A percentile compares a stretch with the other conserved stretches of the same genome.
Conservation (phyloP, 331 rosid genomes). For the Quercus tomentella region DNA sequence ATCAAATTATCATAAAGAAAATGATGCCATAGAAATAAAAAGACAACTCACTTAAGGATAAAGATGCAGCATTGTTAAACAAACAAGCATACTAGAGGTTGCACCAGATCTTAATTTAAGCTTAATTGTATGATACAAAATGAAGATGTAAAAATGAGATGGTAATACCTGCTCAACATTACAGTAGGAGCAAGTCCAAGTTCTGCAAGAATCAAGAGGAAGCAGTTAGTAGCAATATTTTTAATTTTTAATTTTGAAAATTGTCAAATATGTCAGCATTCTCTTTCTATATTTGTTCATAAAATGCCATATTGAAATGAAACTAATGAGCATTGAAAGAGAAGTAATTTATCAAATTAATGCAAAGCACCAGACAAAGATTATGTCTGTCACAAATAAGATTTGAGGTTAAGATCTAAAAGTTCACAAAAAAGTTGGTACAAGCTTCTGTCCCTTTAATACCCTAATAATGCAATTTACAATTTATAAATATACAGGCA, state of each 20-base stretch:
- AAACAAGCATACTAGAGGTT: constrained; percentile 20
- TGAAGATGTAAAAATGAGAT: constrained; percentile 13
- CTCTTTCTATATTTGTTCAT: not conserved
- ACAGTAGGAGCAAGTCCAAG: constrained; percentile 79
- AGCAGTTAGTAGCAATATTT: constrained; percentile 12
- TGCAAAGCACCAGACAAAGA: not conserved
- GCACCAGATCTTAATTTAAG: constrained; percentile 1
- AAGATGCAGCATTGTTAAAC: constrained; percentile 13
- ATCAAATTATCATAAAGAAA: too few relatives aligned
- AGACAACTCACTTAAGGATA: constrained; percentile 11
- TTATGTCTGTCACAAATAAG: not conserved
- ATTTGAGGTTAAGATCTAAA: not conserved
- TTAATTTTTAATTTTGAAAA: not conserved
- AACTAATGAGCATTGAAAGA: not conserved
- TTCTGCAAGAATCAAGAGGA: constrained; percentile 58
- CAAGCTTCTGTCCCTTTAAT: not conserved
- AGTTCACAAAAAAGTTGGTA: not conserved
- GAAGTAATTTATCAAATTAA: not conserved
- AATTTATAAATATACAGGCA: not conserved
- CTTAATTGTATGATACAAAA: constrained; percentile 10
- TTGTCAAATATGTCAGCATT: not conserved
- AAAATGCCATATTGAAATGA: not conserved
- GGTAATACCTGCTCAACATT: constrained; percentile 75
- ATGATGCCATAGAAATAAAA: constrained; percentile 8
- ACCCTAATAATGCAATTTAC: not conserved